phyloP scores from a whole-genome alignment of 257 asterid species.

The Gardenia jasminoides region DNA sequence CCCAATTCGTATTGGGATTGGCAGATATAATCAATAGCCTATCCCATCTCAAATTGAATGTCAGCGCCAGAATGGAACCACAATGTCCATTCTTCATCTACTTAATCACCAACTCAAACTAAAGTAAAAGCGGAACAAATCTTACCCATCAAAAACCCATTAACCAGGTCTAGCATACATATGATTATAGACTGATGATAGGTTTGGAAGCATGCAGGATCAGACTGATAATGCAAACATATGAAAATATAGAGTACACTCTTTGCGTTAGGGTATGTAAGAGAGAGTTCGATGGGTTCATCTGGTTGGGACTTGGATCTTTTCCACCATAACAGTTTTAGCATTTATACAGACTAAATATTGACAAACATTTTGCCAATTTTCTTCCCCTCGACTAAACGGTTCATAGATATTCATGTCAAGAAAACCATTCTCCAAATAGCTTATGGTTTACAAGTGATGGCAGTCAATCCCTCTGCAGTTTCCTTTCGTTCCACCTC shows the following conservation, averaged over 20 bases:
- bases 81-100: background rate
- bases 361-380: too few relatives aligned
- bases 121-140: background rate
- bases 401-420: background rate
- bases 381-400: too few relatives aligned
- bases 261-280: too few relatives aligned
- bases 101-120: background rate
- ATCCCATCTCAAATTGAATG: background rate
- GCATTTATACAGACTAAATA: background rate
- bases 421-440: too few relatives aligned
- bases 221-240: too few relatives aligned
- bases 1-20: background rate
- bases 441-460: background rate
- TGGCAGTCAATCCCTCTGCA: background rate
- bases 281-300: too few relatives aligned
- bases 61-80: background rate
- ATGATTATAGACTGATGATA: background rate
- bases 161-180: background rate
- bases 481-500: background rate
- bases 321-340: background rate
- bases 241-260: background rate
- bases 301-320: too few relatives aligned
- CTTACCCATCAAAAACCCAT: background rate
- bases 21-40: background rate
- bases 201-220: too few relatives aligned